A percentile compares a stretch with the other conserved stretches of the same genome.
Evolutionary conservation across 257 asterid species (phyloP).

Genomic region (Leptodermis oblonga): DNA sequence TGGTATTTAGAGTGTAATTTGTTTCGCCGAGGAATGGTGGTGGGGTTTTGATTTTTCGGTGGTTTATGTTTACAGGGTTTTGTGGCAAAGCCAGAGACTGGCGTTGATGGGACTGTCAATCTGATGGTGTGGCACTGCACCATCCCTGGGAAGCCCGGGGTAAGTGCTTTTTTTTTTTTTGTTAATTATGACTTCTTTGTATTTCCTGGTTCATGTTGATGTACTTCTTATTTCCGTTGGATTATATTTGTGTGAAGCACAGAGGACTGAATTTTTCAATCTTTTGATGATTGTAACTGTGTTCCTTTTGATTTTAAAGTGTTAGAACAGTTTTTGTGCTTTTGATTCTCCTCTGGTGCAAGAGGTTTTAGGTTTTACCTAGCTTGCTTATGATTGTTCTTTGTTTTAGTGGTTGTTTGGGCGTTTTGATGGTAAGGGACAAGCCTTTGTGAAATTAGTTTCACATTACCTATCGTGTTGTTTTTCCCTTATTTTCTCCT

Average conservation of each 20-base stretch:
- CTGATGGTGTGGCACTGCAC: slow-evolving; percentile 68
- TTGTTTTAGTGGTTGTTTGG: neutral
- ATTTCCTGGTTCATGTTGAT: neutral
- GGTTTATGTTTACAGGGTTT: slow-evolving; percentile 13
- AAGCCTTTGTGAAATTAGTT: neutral
- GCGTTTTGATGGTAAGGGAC: neutral
- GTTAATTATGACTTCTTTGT: neutral
- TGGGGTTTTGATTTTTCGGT: neutral
- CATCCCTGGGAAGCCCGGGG: slow-evolving; percentile 72
- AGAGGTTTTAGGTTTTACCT: neutral
- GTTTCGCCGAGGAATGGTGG: too few species aligned
- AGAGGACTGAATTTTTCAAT: neutral
- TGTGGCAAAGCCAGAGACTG: slow-evolving; percentile 66
- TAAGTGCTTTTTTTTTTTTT: slow-evolving; percentile 32
- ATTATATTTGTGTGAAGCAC: neutral
- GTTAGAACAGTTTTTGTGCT: slow-evolving; percentile 1
- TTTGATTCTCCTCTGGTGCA: neutral
- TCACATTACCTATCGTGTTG: neutral
- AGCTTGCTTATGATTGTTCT: neutral
- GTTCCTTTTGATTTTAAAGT: neutral
- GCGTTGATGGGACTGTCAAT: slow-evolving; percentile 62
- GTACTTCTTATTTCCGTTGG: neutral
- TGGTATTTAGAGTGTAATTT: neutral
- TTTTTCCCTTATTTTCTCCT: neutral
- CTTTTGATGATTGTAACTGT: neutral